These are phyloP conservation scores for Berberis vulgaris DNA, from an alignment of 164 flowering plant species.

Conservation along the genomic window DNA sequence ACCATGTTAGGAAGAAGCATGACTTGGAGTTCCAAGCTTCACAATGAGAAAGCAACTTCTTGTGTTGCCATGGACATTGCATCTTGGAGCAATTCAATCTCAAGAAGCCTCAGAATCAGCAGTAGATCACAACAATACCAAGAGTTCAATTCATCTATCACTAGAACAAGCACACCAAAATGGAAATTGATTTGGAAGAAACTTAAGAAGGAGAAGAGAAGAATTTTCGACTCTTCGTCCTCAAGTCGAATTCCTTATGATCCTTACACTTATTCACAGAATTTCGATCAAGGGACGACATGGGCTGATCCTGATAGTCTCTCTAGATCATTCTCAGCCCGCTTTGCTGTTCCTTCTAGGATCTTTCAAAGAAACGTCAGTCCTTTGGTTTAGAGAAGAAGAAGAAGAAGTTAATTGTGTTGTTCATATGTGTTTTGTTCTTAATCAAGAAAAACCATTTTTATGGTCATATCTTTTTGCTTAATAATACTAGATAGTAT, in stretches of 20 bases:
- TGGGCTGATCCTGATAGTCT: constrained; percentile 45
- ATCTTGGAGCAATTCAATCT: constrained; percentile 23
- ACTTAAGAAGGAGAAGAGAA: constrained; percentile 32
- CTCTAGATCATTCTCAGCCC: constrained; percentile 56
- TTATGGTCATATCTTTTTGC: too few species aligned
- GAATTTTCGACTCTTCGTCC: constrained; percentile 14
- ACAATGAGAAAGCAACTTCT: neutral
- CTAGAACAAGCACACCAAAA: constrained; percentile 12
- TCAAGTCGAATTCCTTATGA: constrained; percentile 31
- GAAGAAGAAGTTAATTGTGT: neutral
- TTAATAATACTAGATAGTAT: too few species aligned
- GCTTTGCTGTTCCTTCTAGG: constrained; percentile 48
- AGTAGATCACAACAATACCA: constrained; percentile 1
- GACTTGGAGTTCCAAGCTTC: neutral
- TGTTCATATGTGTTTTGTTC: too few species aligned
- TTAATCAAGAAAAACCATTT: too few species aligned
- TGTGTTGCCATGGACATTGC: constrained; percentile 21
- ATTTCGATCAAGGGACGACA: constrained; percentile 58
- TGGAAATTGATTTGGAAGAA: constrained; percentile 50
- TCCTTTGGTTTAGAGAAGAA: neutral
- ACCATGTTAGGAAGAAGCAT: neutral
- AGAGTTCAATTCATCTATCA: constrained; percentile 2
- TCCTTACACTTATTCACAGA: constrained; percentile 44
- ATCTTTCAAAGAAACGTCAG: constrained; percentile 15
- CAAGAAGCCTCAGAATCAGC: constrained; percentile 16